phyloP scores from a whole-genome alignment of 805 yeast species.

The Vanderwaltozyma yarrowii region DNA sequence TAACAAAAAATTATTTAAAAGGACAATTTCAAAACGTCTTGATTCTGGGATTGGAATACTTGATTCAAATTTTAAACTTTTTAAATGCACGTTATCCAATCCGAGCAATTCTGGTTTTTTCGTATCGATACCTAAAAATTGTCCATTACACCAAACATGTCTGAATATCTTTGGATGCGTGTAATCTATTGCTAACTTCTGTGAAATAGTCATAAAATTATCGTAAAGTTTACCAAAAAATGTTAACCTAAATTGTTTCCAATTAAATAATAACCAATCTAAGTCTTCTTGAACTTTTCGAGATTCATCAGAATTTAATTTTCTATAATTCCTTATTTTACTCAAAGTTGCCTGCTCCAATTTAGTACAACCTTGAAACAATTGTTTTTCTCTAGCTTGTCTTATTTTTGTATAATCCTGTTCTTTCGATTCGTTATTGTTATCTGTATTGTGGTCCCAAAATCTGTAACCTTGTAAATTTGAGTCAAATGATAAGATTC shows the following conservation, averaged over 20 bases:
- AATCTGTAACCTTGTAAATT: constrained; percentile 30
- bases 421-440: constrained; percentile 6
- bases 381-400: constrained; percentile 21
- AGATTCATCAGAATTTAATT: constrained; percentile 32
- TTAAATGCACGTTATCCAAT: constrained; percentile 12
- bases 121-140: constrained; percentile 17
- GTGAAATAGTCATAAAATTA: constrained; percentile 43
- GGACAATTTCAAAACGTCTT: constrained; percentile 31
- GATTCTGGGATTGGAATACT: constrained; percentile 27
- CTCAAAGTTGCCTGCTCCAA: constrained; percentile 17
- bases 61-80: constrained; percentile 17
- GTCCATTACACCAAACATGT: constrained; percentile 41
- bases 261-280: constrained; percentile 33
- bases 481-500: constrained; percentile 30
- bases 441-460: constrained; percentile 33
- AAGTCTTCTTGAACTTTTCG: constrained; percentile 31
- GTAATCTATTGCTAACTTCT: constrained; percentile 43
- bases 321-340: constrained; percentile 30
- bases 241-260: constrained; percentile 36
- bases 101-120: constrained; percentile 11
- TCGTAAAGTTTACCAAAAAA: constrained; percentile 41
- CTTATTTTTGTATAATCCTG: constrained; percentile 16
- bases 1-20: constrained; percentile 39
- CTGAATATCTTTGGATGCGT: constrained; percentile 49
- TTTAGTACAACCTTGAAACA: constrained; percentile 22